Percentiles rank a stretch among this genome's conserved stretches.
phyloP scores from a whole-genome alignment of 306 rosid genomes.

The Cicer arietinum region DNA sequence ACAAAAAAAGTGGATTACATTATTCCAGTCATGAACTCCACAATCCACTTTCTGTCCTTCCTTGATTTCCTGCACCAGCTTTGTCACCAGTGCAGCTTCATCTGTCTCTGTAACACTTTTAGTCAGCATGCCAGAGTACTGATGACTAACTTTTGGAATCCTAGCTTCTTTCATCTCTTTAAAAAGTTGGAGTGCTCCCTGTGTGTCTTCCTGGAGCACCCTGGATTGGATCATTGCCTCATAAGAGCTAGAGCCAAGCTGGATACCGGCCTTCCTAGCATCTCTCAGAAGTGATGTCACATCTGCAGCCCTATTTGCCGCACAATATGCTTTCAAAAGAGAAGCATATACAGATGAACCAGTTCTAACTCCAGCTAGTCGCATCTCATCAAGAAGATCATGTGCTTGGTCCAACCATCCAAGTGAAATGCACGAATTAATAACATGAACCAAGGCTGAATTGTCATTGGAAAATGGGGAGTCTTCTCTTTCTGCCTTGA shows the following conservation, averaged over 20 bases:
- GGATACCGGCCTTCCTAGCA: conserved; percentile 84
- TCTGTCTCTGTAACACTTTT: conserved; percentile 50
- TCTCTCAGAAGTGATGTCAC: conserved; percentile 74
- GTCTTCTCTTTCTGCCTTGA: conserved; percentile 71
- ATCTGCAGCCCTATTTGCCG: conserved; percentile 64
- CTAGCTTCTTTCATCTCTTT: conserved; percentile 81
- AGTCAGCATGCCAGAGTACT: conserved; percentile 53
- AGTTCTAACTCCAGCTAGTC: conserved; percentile 72
- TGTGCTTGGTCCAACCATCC: conserved; percentile 96
- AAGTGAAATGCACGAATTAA: conserved; percentile 74
- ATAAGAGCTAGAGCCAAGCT: conserved; percentile 77
- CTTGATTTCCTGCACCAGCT: conserved; percentile 80
- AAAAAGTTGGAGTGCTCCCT: conserved; percentile 75
- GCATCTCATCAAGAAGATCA: conserved; percentile 90
- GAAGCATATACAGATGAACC: conserved; percentile 71
- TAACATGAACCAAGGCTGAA: conserved; percentile 76
- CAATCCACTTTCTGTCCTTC: conserved; percentile 73
- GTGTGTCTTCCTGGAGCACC: conserved; percentile 73
- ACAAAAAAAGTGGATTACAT: conserved; percentile 78
- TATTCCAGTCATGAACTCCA: conserved; percentile 94
- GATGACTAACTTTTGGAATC: conserved; percentile 65
- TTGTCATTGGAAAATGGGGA: conserved; percentile 74
- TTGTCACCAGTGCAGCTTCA: conserved; percentile 64
- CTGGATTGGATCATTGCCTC: conserved; percentile 78
- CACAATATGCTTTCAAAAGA: conserved; percentile 82